These are phyloP conservation scores for Penicillium thymicola DNA, from an alignment of 2,329 filamentous ascomycete genomes.

Conservation along the genomic window DNA sequence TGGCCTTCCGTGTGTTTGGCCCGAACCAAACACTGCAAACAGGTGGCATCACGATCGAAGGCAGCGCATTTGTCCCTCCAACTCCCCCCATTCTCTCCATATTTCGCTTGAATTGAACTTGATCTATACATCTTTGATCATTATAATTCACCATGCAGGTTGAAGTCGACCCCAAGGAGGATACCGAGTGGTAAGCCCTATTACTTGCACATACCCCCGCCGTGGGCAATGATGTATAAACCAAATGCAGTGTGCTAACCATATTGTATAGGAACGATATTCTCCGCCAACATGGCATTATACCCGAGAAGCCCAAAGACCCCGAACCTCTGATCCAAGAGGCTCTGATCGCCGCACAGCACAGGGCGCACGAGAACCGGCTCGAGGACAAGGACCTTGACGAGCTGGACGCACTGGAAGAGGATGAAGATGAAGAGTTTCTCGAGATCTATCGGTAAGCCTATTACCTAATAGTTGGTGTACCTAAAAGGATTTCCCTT, in stretches of 20 bases:
- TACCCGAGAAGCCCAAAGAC: conserved; percentile 95
- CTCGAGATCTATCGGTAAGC: conserved; percentile 72
- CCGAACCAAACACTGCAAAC: conserved; percentile 40
- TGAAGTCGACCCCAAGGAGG: conserved; percentile 90
- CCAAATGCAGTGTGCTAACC: conserved; percentile 14
- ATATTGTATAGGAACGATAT: conserved; percentile 80
- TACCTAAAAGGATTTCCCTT: background rate
- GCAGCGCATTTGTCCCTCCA: conserved; percentile 8
- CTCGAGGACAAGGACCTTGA: conserved; percentile 92
- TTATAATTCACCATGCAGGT: conserved; percentile 57
- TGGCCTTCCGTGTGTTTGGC: conserved; percentile 40
- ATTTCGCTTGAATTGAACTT: background rate
- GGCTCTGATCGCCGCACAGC: conserved; percentile 77
- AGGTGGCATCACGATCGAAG: conserved; percentile 30
- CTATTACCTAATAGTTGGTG: background rate
- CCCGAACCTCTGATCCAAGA: conserved; percentile 96
- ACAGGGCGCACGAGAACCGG: conserved; percentile 84
- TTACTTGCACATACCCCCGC: conserved; percentile 12
- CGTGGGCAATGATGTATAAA: conserved; percentile 10
- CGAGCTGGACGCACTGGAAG: conserved; percentile 88
- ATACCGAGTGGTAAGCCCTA: conserved; percentile 81
- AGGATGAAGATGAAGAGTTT: conserved; percentile 91
- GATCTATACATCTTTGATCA: background rate
- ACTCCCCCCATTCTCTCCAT: conserved; percentile 1
- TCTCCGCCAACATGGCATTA: conserved; percentile 90